These are phyloP conservation scores for Thielaviopsis euricoi DNA, from an alignment of 2,329 filamentous ascomycete genomes.

Conservation along the genomic window DNA sequence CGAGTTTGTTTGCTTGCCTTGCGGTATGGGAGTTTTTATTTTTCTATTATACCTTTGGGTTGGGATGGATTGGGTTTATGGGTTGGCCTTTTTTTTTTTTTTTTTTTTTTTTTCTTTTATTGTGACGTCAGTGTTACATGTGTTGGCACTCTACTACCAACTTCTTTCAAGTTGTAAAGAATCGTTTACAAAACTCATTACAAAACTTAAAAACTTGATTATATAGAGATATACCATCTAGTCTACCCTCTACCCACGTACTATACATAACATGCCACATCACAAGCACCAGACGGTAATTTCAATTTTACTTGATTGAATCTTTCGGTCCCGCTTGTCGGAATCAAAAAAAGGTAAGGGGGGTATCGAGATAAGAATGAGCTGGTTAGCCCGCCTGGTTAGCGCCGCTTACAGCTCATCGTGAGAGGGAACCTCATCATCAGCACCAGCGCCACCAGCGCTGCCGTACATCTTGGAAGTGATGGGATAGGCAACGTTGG, in stretches of 20 bases:
- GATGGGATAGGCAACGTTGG: conserved; percentile 91
- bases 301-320: conserved; percentile 11
- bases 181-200: no score
- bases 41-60: not conserved
- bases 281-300: not conserved
- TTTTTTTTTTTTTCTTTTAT: no score
- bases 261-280: not conserved
- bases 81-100: no score
- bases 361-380: conserved; percentile 3
- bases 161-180: no score
- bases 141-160: no score
- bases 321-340: conserved; percentile 12
- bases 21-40: not conserved
- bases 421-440: conserved; percentile 58
- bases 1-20: not conserved
- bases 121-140: no score
- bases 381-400: not conserved
- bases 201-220: not conserved
- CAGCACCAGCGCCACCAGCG: conserved; percentile 44
- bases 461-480: conserved; percentile 88
- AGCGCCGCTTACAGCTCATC: conserved; percentile 59
- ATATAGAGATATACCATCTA: not conserved
- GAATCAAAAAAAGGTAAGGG: conserved; percentile 2
- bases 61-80: no score
- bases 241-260: not conserved